Evolutionary conservation across 2,329 filamentous ascomycete species (phyloP).

Genomic region (Cladosporium oxysporum): DNA sequence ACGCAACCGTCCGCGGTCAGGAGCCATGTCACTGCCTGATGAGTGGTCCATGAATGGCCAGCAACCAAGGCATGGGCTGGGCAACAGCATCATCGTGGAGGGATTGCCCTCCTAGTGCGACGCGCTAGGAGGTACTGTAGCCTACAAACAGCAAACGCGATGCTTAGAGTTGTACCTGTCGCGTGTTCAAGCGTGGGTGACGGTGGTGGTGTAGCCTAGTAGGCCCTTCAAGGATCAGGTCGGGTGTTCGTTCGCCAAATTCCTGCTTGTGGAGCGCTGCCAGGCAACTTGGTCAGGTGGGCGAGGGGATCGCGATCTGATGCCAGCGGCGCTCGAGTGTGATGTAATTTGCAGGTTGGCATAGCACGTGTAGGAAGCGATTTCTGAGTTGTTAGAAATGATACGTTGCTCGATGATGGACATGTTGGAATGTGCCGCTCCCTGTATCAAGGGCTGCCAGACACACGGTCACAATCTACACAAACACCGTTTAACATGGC

Average conservation of each 20-base stretch:
- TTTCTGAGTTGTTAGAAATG: not conserved
- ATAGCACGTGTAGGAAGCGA: not conserved
- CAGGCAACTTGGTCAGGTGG: not conserved
- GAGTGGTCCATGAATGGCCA: constrained; percentile 4
- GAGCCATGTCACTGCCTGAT: not conserved
- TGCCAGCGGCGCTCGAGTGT: not conserved
- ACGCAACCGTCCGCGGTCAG: not conserved
- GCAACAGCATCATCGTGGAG: constrained; percentile 10
- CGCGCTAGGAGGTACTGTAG: constrained; percentile 3
- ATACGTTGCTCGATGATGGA: not conserved
- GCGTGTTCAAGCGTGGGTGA: not conserved
- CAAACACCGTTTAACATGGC: not conserved
- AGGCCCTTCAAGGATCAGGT: not conserved
- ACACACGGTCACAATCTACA: not conserved
- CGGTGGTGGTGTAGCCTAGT: not conserved
- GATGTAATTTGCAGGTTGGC: not conserved
- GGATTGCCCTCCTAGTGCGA: not conserved
- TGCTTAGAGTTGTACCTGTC: not conserved
- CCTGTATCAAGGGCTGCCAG: not conserved
- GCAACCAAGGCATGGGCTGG: constrained; percentile 9
- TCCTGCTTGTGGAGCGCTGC: constrained; percentile 3
- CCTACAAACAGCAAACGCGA: constrained; percentile 8
- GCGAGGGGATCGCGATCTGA: not conserved
- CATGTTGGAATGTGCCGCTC: not conserved
- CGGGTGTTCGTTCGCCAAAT: not conserved